phyloP scores from a whole-genome alignment of 2,329 filamentous ascomycete genomes.

The Alternaria triticimaculans region DNA sequence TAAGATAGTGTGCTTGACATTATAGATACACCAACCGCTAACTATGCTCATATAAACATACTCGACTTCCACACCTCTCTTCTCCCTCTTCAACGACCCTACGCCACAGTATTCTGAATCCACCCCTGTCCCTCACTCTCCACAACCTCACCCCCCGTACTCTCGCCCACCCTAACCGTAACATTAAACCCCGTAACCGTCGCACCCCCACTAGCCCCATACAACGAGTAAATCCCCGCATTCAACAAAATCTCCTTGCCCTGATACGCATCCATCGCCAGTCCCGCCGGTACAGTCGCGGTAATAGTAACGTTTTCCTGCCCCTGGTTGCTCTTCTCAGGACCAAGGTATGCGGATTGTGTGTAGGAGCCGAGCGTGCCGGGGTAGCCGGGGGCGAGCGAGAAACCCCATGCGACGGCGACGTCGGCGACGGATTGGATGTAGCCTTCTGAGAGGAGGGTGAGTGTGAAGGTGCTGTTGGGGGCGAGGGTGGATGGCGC shows the following conservation, averaged over 20 bases:
- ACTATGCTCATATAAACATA: neutral
- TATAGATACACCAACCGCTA: neutral
- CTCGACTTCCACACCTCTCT: neutral
- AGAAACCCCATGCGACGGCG: slow-evolving; percentile 54
- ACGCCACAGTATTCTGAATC: slow-evolving; percentile 7
- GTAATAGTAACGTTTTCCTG: slow-evolving; percentile 31
- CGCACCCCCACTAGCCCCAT: slow-evolving; percentile 24
- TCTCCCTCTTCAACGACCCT: neutral
- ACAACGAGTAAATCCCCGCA: slow-evolving; percentile 36
- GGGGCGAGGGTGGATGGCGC: slow-evolving; percentile 52
- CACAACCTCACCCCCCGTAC: slow-evolving; percentile 19
- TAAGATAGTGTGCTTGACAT: neutral
- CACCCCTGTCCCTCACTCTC: slow-evolving; percentile 14
- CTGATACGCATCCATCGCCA: slow-evolving; percentile 8
- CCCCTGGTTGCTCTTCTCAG: slow-evolving; percentile 30
- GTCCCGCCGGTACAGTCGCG: slow-evolving; percentile 18
- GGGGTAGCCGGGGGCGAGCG: slow-evolving; percentile 24
- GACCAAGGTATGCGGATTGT: slow-evolving; percentile 47
- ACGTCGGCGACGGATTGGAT: slow-evolving; percentile 56
- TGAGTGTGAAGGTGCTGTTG: slow-evolving; percentile 48
- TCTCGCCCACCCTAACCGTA: slow-evolving; percentile 23
- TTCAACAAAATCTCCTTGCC: slow-evolving; percentile 27
- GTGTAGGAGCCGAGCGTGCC: slow-evolving; percentile 40
- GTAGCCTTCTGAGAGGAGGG: slow-evolving; percentile 53
- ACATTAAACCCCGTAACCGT: slow-evolving; percentile 29